Percentiles rank a stretch among this genome's conserved stretches.
These are phyloP conservation scores for Begonia peltatifolia DNA, from an alignment of 306 rosid genomes.

Conservation along the genomic window DNA sequence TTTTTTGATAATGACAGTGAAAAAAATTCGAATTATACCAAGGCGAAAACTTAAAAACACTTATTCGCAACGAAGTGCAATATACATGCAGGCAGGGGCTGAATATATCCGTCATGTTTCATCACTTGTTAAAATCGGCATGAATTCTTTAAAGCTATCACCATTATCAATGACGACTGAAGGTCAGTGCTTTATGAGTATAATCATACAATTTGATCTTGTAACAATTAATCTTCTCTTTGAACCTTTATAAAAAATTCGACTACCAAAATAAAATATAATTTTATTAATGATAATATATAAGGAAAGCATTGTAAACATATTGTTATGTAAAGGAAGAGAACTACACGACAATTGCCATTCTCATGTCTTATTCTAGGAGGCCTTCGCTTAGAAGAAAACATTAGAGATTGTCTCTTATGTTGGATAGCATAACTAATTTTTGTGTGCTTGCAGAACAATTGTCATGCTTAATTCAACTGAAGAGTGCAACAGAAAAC, in stretches of 20 bases:
- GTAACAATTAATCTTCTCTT: too few species aligned
- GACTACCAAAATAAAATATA: too few species aligned
- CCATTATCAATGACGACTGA: conserved; percentile 33
- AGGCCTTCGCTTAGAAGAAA: too few species aligned
- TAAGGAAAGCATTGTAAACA: too few species aligned
- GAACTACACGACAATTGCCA: too few species aligned
- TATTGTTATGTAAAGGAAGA: too few species aligned
- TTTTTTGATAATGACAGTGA: conserved; percentile 42
- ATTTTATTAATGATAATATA: too few species aligned
- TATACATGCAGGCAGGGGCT: conserved; percentile 65
- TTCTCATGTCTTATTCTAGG: too few species aligned
- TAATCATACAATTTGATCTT: too few species aligned
- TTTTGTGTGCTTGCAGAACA: conserved; percentile 48
- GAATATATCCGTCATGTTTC: conserved; percentile 68
- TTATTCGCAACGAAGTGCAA: conserved; percentile 62
- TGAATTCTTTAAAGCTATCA: conserved; percentile 47
- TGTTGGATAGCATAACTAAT: conserved; percentile 5
- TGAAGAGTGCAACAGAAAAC: conserved; percentile 71
- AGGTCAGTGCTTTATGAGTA: conserved; percentile 32
- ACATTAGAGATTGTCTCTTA: too few species aligned
- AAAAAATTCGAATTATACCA: conserved; percentile 65
- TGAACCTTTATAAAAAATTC: too few species aligned
- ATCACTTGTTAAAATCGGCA: conserved; percentile 55
- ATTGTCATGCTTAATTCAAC: conserved; percentile 58
- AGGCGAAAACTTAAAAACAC: conserved; percentile 60